Conservation (phyloP, 176 grass and related monocot species). For the Dactylis glomerata region DNA sequence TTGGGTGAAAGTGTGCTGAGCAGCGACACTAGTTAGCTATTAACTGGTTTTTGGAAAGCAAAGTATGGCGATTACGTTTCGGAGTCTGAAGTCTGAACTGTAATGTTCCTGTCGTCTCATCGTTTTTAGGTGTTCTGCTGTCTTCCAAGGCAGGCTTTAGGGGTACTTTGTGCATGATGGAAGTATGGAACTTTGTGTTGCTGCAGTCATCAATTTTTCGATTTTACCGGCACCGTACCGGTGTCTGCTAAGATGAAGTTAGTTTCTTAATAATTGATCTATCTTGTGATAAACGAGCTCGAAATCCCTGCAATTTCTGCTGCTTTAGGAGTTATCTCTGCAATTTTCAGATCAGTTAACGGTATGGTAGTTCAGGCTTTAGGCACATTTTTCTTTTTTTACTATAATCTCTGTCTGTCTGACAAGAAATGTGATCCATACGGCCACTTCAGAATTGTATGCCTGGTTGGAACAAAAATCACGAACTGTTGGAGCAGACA, state of each 20-base stretch:
- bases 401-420: not conserved
- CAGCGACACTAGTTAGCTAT: no score
- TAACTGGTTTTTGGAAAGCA: no score
- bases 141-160: not conserved
- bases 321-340: not conserved
- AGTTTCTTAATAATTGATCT: not conserved
- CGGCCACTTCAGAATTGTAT: not conserved
- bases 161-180: not conserved
- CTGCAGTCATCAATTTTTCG: not conserved
- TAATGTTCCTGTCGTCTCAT: no score
- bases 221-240: not conserved
- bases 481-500: not conserved
- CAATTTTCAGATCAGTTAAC: not conserved
- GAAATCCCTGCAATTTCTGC: no score
- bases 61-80: no score
- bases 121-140: no score
- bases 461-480: not conserved
- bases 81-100: not conserved
- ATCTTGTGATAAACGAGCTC: not conserved
- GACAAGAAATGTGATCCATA: not conserved
- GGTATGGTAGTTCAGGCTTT: no score
- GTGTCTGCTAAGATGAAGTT: not conserved
- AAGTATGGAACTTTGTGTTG: not conserved
- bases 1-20: no score
- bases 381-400: not conserved